These are phyloP conservation scores for Didymella glomerata DNA, from an alignment of 2,329 filamentous ascomycete species.

Conservation along the genomic window DNA sequence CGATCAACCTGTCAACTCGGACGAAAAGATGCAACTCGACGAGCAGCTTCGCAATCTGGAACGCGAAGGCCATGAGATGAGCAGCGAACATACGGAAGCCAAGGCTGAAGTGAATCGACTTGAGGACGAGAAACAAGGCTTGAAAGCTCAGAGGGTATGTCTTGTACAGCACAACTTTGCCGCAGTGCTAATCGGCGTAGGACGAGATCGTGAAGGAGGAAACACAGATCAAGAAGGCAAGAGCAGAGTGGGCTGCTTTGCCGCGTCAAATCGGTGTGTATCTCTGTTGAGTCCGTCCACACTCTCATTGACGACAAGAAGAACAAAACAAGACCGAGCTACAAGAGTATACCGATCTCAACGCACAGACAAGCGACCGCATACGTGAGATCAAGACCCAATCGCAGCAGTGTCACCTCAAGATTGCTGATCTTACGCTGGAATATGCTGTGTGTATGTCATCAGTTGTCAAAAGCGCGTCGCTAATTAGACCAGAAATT, in stretches of 20 bases:
- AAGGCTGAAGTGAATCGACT: conserved; percentile 33
- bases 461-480: background rate
- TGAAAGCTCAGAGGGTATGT: conserved; percentile 22
- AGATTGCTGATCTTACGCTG: conserved; percentile 54
- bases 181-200: conserved; percentile 20
- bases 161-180: background rate
- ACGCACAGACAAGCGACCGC: conserved; percentile 55
- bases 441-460: conserved; percentile 61
- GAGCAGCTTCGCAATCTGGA: conserved; percentile 58
- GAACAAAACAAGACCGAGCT: conserved; percentile 57
- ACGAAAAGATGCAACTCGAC: conserved; percentile 69
- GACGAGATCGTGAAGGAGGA: conserved; percentile 67
- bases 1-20: conserved; percentile 74
- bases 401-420: conserved; percentile 51
- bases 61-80: conserved; percentile 50
- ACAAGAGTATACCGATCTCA: conserved; percentile 30
- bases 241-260: conserved; percentile 71
- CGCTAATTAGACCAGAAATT: conserved; percentile 57
- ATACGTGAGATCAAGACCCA: conserved; percentile 60
- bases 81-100: conserved; percentile 29
- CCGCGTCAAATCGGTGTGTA: conserved; percentile 74
- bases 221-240: conserved; percentile 69
- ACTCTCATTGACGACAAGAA: conserved; percentile 41
- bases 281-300: background rate
- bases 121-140: background rate